Evolutionary conservation across 176 grass and related monocot genomes (phyloP).

Genomic region (Carex parvula): DNA sequence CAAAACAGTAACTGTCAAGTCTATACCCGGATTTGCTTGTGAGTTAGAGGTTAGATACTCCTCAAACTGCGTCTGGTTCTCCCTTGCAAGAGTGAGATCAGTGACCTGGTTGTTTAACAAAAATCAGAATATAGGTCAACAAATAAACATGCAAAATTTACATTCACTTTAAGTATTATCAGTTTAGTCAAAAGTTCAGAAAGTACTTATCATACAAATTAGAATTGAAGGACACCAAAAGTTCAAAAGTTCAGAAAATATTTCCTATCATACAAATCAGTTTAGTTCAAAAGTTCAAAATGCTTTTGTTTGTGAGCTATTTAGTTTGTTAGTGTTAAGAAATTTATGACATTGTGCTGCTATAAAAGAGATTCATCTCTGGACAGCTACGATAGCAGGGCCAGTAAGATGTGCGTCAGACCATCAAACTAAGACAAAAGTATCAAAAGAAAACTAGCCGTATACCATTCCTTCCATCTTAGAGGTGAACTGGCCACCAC

Average conservation of each 20-base stretch:
- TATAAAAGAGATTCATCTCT: background rate
- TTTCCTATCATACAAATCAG: too few species aligned
- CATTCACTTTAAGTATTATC: background rate
- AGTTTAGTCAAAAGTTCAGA: background rate
- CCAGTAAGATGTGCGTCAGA: background rate
- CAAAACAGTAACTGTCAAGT: constrained; percentile 81
- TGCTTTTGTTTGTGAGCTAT: background rate
- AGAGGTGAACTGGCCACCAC: constrained; percentile 91
- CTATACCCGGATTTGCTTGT: constrained; percentile 67
- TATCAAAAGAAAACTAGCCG: background rate
- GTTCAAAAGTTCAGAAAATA: background rate
- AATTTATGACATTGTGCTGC: background rate
- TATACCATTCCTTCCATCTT: constrained; percentile 97
- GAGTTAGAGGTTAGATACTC: constrained; percentile 52
- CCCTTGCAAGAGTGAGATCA: constrained; percentile 72
- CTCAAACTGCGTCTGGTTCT: constrained; percentile 81
- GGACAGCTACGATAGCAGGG: background rate
- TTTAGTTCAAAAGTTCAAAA: background rate
- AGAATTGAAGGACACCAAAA: background rate
- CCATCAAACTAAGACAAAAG: background rate
- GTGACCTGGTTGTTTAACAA: constrained; percentile 41
- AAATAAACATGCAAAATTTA: background rate
- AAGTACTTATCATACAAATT: background rate
- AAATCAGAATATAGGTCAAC: background rate
- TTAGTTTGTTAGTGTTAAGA: background rate